Percentiles rank a stretch among this genome's conserved stretches.
Evolutionary conservation across 108 stramenopile species (phyloP).

Genomic region (Parmales sp.): DNA sequence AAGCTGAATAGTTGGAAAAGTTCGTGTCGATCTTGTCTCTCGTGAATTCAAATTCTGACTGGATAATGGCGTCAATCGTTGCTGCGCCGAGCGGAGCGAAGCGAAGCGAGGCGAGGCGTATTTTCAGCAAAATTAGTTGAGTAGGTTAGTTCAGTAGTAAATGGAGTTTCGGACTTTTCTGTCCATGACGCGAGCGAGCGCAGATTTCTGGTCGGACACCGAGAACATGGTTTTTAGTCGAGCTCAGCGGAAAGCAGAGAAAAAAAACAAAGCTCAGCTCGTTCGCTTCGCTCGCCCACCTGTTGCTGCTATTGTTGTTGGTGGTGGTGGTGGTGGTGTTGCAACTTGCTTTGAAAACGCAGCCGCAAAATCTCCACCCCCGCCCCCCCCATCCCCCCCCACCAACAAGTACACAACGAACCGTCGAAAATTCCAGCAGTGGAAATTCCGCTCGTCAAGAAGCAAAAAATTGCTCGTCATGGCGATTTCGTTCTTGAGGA

Average conservation of each 20-base stretch:
- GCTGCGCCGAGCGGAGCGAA: neutral
- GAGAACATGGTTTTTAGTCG: too few relatives aligned
- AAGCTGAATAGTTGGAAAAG: conserved; percentile 95
- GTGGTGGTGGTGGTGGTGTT: neutral
- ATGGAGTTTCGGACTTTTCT: neutral
- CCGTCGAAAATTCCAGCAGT: conserved; percentile 95
- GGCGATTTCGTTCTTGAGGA: neutral
- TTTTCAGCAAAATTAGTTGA: too few relatives aligned
- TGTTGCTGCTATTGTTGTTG: neutral
- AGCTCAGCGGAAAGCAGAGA: too few relatives aligned
- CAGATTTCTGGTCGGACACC: neutral
- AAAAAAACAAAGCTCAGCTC: too few relatives aligned
- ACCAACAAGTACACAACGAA: conserved; percentile 43
- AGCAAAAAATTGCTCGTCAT: conserved; percentile 42
- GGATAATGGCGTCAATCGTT: conserved; percentile 30
- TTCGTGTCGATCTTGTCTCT: conserved; percentile 71
- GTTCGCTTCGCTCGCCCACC: too few relatives aligned
- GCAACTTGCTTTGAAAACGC: neutral
- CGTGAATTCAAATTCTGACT: conserved; percentile 78
- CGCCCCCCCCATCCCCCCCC: conserved; percentile 23
- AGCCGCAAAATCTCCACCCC: neutral
- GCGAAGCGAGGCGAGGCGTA: neutral
- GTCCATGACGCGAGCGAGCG: neutral
- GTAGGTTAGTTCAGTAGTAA: neutral
- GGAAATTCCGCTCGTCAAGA: conserved; percentile 92